Conservation (phyloP, 306 rosid genomes). For the Cucurbita ficifolia region DNA sequence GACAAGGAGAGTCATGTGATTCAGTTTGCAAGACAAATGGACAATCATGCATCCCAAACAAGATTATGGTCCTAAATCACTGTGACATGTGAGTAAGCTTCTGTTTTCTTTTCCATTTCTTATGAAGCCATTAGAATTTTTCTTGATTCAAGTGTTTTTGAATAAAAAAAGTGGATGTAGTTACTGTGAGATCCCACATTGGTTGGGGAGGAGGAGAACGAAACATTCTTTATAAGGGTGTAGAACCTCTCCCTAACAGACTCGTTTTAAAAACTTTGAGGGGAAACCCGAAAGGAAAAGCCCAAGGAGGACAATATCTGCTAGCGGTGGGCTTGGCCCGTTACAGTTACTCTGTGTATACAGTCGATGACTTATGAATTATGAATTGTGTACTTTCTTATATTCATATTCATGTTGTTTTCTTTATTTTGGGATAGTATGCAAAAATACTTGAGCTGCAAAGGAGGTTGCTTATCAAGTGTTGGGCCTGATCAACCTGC, state of each 20-base stretch:
- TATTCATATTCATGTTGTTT: not conserved
- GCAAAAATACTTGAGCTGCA: slow-evolving; percentile 80
- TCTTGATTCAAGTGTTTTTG: not conserved
- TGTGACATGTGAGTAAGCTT: slow-evolving; percentile 66
- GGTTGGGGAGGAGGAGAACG: no score
- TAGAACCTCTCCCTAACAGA: no score
- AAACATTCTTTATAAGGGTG: no score
- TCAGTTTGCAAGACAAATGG: slow-evolving; percentile 79
- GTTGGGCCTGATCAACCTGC: slow-evolving; percentile 92
- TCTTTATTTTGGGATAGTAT: slow-evolving; percentile 34
- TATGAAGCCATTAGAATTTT: not conserved
- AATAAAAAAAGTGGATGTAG: not conserved
- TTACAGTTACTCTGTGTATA: no score
- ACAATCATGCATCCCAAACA: slow-evolving; percentile 76
- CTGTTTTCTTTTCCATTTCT: not conserved
- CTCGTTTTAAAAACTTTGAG: no score
- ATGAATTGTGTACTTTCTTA: not conserved
- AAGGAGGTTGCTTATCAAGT: slow-evolving; percentile 80
- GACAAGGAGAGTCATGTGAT: slow-evolving; percentile 83
- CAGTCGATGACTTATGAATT: not conserved
- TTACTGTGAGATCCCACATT: no score
- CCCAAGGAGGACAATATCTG: no score
- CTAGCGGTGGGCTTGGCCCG: no score
- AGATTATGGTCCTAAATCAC: slow-evolving; percentile 64
- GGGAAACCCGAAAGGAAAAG: no score